These are phyloP conservation scores for Lotmaria passim DNA, from an alignment of 208 protist species.

Conservation along the genomic window DNA sequence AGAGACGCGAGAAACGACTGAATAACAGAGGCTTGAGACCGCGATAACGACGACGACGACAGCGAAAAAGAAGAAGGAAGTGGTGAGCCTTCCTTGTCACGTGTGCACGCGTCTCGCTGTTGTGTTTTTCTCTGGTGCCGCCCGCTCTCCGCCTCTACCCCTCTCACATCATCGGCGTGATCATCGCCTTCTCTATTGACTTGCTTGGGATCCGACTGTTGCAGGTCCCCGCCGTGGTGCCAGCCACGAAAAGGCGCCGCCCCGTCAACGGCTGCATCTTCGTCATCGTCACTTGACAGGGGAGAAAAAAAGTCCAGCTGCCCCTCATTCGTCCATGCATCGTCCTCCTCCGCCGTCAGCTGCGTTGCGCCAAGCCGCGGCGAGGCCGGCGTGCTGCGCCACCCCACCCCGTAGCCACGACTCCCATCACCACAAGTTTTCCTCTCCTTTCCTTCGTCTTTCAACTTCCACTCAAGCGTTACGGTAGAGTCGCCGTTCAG, in stretches of 20 bases:
- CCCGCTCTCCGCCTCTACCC: background rate
- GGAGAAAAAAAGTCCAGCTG: background rate
- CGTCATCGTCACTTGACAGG: background rate
- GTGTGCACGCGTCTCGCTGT: background rate
- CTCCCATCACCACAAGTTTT: too few species aligned
- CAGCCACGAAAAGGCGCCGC: conserved; percentile 1
- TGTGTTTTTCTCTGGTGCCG: background rate
- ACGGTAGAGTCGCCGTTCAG: conserved; percentile 41
- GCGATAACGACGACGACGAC: too few species aligned
- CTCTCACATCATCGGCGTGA: background rate
- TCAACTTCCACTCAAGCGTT: conserved; percentile 30
- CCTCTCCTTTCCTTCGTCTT: background rate
- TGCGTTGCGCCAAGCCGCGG: background rate
- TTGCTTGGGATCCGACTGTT: background rate
- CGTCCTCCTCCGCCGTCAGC: background rate
- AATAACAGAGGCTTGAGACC: conserved; percentile 10
- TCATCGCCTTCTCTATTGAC: background rate
- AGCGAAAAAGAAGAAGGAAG: too few species aligned
- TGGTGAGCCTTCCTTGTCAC: background rate
- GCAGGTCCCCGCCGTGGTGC: conserved; percentile 1
- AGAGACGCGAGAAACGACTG: conserved; percentile 31
- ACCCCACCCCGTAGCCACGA: background rate
- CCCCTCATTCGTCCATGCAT: background rate
- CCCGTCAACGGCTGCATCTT: background rate
- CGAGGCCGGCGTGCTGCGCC: background rate